Evolutionary conservation across 1,284 basidiomycete genomes (phyloP).

Genomic region (Apiotrichum mycotoxinovorans): DNA sequence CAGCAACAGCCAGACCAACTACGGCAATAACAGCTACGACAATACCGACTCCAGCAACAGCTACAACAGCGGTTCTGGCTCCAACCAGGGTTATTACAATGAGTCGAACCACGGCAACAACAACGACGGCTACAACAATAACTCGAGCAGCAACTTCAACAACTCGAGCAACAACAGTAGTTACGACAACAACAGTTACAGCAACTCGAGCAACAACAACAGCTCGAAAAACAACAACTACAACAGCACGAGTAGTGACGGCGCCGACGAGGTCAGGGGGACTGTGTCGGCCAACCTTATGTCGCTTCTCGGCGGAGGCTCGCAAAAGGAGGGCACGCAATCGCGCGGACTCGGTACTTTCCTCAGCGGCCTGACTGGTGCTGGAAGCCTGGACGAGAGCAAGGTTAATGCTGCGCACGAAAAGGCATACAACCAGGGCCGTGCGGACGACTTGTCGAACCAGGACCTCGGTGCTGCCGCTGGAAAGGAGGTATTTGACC

Average conservation of each 20-base stretch:
- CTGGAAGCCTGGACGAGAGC: slow-evolving; percentile 5
- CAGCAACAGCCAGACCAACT: no score
- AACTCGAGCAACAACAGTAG: no score
- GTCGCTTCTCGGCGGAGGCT: background rate
- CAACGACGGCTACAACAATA: background rate
- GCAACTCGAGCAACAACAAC: background rate
- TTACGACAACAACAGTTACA: background rate
- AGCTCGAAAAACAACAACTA: background rate
- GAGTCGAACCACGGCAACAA: no score
- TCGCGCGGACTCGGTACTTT: slow-evolving; percentile 8
- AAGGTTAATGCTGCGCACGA: slow-evolving; percentile 8
- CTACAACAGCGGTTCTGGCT: background rate
- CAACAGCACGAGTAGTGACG: background rate
- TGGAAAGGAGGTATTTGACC: slow-evolving; percentile 10
- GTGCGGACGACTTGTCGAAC: slow-evolving; percentile 4
- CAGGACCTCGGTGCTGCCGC: slow-evolving; percentile 8
- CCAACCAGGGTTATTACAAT: background rate
- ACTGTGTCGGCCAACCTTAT: slow-evolving; percentile 5
- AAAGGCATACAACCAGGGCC: slow-evolving; percentile 2
- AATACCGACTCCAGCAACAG: background rate
- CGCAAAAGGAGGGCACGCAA: background rate
- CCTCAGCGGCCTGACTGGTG: background rate
- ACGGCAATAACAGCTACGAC: no score
- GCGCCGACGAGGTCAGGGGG: background rate
- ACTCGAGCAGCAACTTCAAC: no score